Conservation (phyloP, 306 rosid species). For the Lathyrus oleraceus region DNA sequence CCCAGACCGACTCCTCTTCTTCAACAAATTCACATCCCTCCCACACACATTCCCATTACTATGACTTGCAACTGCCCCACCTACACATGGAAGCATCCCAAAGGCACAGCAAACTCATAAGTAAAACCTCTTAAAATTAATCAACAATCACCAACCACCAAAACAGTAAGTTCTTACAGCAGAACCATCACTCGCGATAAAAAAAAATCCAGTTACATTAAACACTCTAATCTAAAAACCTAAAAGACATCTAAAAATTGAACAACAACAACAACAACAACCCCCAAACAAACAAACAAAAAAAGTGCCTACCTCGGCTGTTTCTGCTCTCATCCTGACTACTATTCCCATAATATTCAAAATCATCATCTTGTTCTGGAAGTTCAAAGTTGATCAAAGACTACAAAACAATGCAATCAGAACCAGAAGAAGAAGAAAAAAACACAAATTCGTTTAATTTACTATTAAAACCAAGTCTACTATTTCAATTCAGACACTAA, state of each 20-base stretch:
- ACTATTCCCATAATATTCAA: constrained; percentile 90
- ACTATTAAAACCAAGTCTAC: constrained; percentile 10
- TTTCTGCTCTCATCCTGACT: constrained; percentile 99
- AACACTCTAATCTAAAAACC: constrained; percentile 12
- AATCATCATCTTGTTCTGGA: constrained; percentile 85
- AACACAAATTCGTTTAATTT: background rate
- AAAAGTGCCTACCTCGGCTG: constrained; percentile 67
- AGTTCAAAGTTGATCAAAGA: constrained; percentile 92
- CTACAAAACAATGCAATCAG: constrained; percentile 60
- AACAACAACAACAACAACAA: background rate
- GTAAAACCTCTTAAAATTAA: constrained; percentile 23
- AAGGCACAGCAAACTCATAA: constrained; percentile 34
- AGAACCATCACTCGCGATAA: constrained; percentile 28
- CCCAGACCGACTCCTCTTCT: constrained; percentile 62
- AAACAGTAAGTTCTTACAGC: background rate
- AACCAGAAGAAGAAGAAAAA: background rate
- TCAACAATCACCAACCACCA: constrained; percentile 23
- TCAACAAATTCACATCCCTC: constrained; percentile 54
- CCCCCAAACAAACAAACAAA: background rate
- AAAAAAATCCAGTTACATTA: constrained; percentile 22
- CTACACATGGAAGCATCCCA: constrained; percentile 46
- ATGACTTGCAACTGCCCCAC: constrained; percentile 52
- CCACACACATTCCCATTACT: constrained; percentile 67
- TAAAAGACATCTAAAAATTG: background rate
- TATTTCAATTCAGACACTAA: constrained; percentile 14